These are phyloP conservation scores for Epichloe aotearoae DNA, from an alignment of 2,329 filamentous ascomycete species.

Conservation along the genomic window DNA sequence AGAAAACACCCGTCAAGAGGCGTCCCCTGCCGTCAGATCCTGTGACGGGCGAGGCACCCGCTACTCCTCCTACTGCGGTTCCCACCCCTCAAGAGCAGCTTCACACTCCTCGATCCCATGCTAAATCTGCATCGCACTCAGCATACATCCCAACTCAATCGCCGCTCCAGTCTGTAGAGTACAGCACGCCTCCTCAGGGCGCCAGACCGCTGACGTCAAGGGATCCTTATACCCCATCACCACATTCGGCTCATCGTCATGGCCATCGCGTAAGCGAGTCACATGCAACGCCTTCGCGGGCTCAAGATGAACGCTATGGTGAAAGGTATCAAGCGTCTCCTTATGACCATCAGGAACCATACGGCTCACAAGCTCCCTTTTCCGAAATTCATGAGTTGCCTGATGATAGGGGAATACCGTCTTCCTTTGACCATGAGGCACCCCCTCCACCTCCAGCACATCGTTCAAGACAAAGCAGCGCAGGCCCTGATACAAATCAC, in stretches of 20 bases:
- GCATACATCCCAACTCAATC: constrained; percentile 36
- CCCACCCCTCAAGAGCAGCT: constrained; percentile 25
- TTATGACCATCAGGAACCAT: constrained; percentile 26
- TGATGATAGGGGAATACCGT: constrained; percentile 21
- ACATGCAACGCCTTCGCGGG: constrained; percentile 21
- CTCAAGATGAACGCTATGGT: constrained; percentile 25
- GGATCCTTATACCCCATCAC: constrained; percentile 22
- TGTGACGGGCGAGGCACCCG: constrained; percentile 39
- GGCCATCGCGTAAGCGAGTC: constrained; percentile 22
- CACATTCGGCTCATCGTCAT: constrained; percentile 17
- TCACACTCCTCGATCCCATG: constrained; percentile 34
- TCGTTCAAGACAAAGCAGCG: constrained; percentile 32
- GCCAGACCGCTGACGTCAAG: constrained; percentile 12
- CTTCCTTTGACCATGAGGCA: constrained; percentile 27
- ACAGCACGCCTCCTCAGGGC: constrained; percentile 26
- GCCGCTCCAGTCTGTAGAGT: constrained; percentile 40
- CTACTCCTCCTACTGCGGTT: constrained; percentile 9
- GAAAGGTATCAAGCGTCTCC: constrained; percentile 16
- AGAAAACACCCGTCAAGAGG: constrained; percentile 58
- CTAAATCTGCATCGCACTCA: constrained; percentile 24
- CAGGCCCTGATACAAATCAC: constrained; percentile 27
- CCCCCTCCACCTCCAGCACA: constrained; percentile 46
- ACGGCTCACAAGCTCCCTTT: constrained; percentile 21
- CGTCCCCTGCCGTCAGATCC: constrained; percentile 75
- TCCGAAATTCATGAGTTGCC: constrained; percentile 20